Evolutionary conservation across 2,329 filamentous ascomycete genomes (phyloP), one percentile per base, ranked within the genome.

Genomic region (Stagonosporopsis chrysanthemi): DNA sequence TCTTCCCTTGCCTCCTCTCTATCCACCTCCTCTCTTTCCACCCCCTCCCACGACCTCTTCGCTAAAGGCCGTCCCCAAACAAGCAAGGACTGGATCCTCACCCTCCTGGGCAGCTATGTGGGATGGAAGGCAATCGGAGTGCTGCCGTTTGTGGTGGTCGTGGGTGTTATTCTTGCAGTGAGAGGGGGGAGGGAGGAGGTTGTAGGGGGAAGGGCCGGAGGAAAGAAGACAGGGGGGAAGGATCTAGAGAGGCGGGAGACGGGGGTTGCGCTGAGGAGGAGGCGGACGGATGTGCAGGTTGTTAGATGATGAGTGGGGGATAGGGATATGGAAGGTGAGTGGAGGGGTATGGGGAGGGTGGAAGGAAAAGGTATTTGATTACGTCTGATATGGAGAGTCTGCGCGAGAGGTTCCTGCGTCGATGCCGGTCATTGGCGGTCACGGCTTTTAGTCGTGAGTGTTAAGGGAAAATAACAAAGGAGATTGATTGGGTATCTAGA

Each of bases 271-370:
- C n/a, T 38, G 12, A 52, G 54, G 31, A 48, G 43, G 8, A 12
- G 14, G 19, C 41, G 53, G 42, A 51, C 53, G 3, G 53, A 52
- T 38, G 29, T 52, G 4, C 54, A 57, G 43, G 31, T 44, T 22
- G 19, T 52, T 22, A 24, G 43, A 2, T 48, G n/a, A 36, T 8
- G n/a, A n/a, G 38, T 29, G 35, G 33, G 43, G 7, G 40, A 17
- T 6, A 6, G 11, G 39, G 14, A 4, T 46, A 9, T n/a, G n/a
- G 28, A 19, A 33, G 1, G 7, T 39, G 29, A 11, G 36, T 22
- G 4, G 36, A 12, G 17, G 14, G 36, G 9, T 23, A 7, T 36
- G n/a, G n/a, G 7, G 33, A 36, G 7, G 17, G 17, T 11, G 36
- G 19, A 4, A 12, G 17, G 1, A 22, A 4, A n/a, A 2, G n/a